Conservation (phyloP, 2,329 filamentous ascomycete genomes). For the Orbilia oligospora region DNA sequence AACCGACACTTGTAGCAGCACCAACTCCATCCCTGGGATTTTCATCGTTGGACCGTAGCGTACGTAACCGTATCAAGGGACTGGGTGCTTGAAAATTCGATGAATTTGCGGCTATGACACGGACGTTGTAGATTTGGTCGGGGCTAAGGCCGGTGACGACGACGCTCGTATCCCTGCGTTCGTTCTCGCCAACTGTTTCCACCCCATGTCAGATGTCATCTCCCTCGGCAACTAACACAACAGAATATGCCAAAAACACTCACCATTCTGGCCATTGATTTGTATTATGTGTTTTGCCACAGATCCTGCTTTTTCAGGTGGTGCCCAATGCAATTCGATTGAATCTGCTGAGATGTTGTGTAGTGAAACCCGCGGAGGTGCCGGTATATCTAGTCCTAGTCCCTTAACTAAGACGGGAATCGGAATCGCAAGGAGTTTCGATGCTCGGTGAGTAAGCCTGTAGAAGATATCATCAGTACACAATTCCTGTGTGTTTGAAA, state of each 20-base stretch:
- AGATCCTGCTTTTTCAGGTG: slow-evolving; percentile 76
- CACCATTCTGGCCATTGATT: slow-evolving; percentile 92
- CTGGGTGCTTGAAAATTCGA: slow-evolving; percentile 95
- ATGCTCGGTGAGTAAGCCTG: slow-evolving; percentile 78
- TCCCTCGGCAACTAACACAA: neutral
- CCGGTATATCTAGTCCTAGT: slow-evolving; percentile 92
- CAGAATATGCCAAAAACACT: slow-evolving; percentile 64
- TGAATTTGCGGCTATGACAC: slow-evolving; percentile 89
- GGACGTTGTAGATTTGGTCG: slow-evolving; percentile 90
- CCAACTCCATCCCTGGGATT: slow-evolving; percentile 63
- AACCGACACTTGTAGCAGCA: slow-evolving; percentile 65
- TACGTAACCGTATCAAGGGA: slow-evolving; percentile 85
- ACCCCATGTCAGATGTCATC: slow-evolving; percentile 20
- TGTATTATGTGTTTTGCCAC: slow-evolving; percentile 92
- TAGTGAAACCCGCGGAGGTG: slow-evolving; percentile 88
- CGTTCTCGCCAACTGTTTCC: slow-evolving; percentile 80
- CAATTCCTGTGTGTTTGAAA: slow-evolving; percentile 15
- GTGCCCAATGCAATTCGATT: slow-evolving; percentile 91
- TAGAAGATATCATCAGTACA: slow-evolving; percentile 67
- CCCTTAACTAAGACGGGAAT: slow-evolving; percentile 91
- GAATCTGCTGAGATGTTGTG: slow-evolving; percentile 89
- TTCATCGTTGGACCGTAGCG: slow-evolving; percentile 73
- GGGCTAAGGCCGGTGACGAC: slow-evolving; percentile 90
- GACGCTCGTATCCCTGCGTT: slow-evolving; percentile 84
- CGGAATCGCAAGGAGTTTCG: slow-evolving; percentile 89